Evolutionary conservation across 345 rosid genomes (phyloP), one percentile per base, ranked within the genome.

Genomic region (Euphorbia lathyris): DNA sequence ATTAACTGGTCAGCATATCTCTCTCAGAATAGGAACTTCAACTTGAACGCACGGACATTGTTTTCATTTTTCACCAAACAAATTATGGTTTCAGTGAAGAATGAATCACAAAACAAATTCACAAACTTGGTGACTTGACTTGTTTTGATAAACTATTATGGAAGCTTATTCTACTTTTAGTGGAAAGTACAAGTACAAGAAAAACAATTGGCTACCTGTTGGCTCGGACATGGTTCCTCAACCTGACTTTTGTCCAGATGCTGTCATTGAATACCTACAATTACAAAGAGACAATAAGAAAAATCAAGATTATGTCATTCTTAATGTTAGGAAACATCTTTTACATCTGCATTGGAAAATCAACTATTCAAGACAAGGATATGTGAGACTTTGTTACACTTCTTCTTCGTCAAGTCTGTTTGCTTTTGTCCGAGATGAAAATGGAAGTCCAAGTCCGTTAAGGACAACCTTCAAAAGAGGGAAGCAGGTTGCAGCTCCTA

Each of bases 21-120:
- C n/a, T n/a, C n/a, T n/a, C n/a, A n/a, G n/a, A n/a, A n/a, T n/a
- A 85, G 73, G 77, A 75, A 55, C 72, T 63, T 51, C 78, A 78
- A 76, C n/a, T n/a, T n/a, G n/a, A n/a, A n/a, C n/a, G n/a, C n/a
- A n/a, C n/a, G 75, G 74, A 42, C 43, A 68, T 50, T 85, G 72
- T 55, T 53, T 88, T 50, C 76, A 89, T 14, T 86, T 88, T 59
- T 93, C 95, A 7, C 74, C 76, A 40, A 77, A 83, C 76, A 91
- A 88, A 76, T 72, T 88, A 40, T 93, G 98, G 98, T 88, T 85
- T 80, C 97, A 90, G 70, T 34, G 88, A 45, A 78, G 89, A 55
- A 86, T 66, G 47, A 87, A 73, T 55, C 67, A 72, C n/a, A n/a
- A 13, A 83, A n/a, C n/a, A 61, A n/a, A 85, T 83, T 79, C 43